Percentiles rank a stretch among this genome's conserved stretches.
phyloP scores from a whole-genome alignment of 2,329 filamentous ascomycete species.

The Sarocladium kiliense region DNA sequence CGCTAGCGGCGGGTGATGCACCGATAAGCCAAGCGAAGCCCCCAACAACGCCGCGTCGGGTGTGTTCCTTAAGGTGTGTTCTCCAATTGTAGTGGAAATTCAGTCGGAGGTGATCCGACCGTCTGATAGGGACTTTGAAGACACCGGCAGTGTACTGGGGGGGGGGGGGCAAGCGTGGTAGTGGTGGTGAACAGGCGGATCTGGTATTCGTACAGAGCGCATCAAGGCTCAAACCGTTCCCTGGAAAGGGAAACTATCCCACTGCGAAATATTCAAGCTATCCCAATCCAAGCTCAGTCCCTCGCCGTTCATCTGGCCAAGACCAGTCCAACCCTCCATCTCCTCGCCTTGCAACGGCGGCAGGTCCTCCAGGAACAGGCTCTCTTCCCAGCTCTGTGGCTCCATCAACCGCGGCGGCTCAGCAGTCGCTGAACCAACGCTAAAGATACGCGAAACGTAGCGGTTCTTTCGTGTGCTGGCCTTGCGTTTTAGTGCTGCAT shows the following conservation, averaged over 20 bases:
- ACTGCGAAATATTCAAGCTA: conserved; percentile 24
- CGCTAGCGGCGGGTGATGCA: conserved; percentile 7
- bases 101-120: background rate
- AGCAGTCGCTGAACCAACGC: conserved; percentile 11
- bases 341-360: background rate
- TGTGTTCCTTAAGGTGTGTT: background rate
- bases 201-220: background rate
- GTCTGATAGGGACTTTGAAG: background rate
- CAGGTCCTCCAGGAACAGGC: conserved; percentile 2
- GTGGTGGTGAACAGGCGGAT: background rate
- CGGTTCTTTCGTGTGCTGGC: conserved; percentile 17
- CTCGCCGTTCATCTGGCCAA: background rate
- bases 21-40: background rate
- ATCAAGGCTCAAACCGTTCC: background rate
- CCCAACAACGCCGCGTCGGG: background rate
- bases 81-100: background rate
- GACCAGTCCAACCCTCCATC: conserved; percentile 7
- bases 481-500: conserved; percentile 32
- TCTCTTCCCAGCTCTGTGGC: conserved; percentile 6
- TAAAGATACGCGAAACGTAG: conserved; percentile 23
- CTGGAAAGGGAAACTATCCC: conserved; percentile 24
- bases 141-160: background rate
- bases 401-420: background rate
- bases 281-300: conserved; percentile 20
- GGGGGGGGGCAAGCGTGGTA: no score